Evolutionary conservation across 2,329 filamentous ascomycete species (phyloP), one percentile per base, ranked within the genome.

Genomic region (Pseudocercospora vitis): DNA sequence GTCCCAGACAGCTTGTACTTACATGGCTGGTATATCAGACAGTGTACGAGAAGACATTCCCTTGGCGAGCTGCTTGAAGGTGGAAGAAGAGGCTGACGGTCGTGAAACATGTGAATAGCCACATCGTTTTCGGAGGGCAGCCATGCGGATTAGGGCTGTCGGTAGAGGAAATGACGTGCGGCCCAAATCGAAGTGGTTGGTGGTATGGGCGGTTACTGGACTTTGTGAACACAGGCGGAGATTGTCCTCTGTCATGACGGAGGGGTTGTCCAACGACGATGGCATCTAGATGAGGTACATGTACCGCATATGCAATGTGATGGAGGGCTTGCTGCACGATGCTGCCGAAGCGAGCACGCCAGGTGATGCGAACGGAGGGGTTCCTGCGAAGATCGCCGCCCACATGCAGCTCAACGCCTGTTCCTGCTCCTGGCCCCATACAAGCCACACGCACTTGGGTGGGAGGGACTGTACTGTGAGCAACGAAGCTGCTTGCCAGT

Each of bases 1-100:
- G 37, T n/a, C 16, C 45, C 24, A 48, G 45, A 48, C 28, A 47
- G 9, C n/a, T 47, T 19, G 5, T 12, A 24, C 47, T 8, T 39
- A 49, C 32, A 23, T 39, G 31, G 5, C 18, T 45, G 40, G 40
- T 21, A 49, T 49, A 49, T 49, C 11, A 49, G 35, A 24, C 35
- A 32, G 21, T 48, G 45, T 16, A 33, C 14, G 44, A 42, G 21
- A 42, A 21, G 37, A 23, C n/a, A 23, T n/a, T n/a, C n/a, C n/a
- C n/a, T n/a, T n/a, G n/a, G n/a, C 44, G 23, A 47, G 24, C 44
- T 31, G 9, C 44, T 12, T 33, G 29, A 14, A 16, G 45, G 19
- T 26, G 21, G 37, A 45, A 26, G 40, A 12, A 24, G 24, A 45
- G 40, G 40, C 23, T 45, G 23, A 45, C 23, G n/a, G 40, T 18